Conservation (phyloP, 192 early-diverging fungal species). For the Spizellomyces punctatus region DNA sequence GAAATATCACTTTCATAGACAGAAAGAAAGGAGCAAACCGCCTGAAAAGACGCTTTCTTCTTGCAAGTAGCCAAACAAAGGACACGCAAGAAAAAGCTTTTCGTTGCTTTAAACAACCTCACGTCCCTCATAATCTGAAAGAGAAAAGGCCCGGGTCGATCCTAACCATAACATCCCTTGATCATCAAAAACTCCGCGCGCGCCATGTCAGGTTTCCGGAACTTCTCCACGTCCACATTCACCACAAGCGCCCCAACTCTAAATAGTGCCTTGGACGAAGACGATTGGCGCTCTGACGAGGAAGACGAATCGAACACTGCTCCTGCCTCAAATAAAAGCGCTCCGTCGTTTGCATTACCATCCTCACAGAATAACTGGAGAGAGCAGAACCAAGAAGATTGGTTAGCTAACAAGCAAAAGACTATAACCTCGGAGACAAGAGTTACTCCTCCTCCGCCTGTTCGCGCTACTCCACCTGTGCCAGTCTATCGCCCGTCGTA, state of each 20-base stretch:
- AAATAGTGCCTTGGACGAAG: constrained; percentile 32
- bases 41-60: too few species aligned
- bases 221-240: constrained; percentile 27
- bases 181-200: background rate
- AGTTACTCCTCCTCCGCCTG: too few species aligned
- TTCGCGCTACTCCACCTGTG: too few species aligned
- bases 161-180: background rate
- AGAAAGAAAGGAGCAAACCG: too few species aligned
- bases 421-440: too few species aligned
- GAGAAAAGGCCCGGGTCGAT: background rate
- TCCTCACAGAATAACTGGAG: constrained; percentile 29
- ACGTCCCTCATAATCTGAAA: too few species aligned
- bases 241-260: constrained; percentile 24
- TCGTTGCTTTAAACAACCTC: too few species aligned
- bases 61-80: too few species aligned
- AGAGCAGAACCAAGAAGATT: constrained; percentile 26
- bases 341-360: background rate
- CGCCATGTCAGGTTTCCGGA: constrained; percentile 39
- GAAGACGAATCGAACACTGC: background rate
- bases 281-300: constrained; percentile 41
- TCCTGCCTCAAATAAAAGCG: background rate
- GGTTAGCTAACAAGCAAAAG: constrained; percentile 9
- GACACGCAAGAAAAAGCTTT: too few species aligned
- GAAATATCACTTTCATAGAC: too few species aligned
- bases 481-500: background rate